phyloP scores from a whole-genome alignment of 495 filamentous ascomycete species.

The Friedmanniomyces simplex region DNA sequence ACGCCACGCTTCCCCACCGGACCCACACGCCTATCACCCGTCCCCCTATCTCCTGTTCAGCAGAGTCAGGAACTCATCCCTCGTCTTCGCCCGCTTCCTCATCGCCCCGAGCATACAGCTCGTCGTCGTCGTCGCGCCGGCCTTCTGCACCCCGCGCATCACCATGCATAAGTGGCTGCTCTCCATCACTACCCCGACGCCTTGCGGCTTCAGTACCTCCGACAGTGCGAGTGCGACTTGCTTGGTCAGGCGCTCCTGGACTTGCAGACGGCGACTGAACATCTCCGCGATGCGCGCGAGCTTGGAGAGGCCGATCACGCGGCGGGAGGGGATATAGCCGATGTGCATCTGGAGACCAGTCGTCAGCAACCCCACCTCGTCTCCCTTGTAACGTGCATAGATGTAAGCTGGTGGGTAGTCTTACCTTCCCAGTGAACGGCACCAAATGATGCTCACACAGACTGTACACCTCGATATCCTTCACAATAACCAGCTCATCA shows the following conservation, averaged over 20 bases:
- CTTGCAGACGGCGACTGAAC: conserved; percentile 86
- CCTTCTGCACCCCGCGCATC: conserved; percentile 89
- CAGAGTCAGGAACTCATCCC: conserved; percentile 86
- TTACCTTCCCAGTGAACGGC: conserved; percentile 86
- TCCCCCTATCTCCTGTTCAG: conserved; percentile 44
- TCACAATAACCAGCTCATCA: conserved; percentile 94
- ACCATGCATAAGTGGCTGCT: conserved; percentile 98
- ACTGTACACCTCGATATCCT: conserved; percentile 92
- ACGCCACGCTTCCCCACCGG: no score
- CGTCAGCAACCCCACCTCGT: no score
- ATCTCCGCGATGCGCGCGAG: conserved; percentile 92
- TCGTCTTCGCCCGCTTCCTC: conserved; percentile 80
- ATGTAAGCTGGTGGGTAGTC: no score
- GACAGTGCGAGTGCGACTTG: conserved; percentile 91
- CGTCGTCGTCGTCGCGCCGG: conserved; percentile 74
- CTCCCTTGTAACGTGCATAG: no score
- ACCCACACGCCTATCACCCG: not conserved
- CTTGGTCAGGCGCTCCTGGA: conserved; percentile 91
- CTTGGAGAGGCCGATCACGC: conserved; percentile 92
- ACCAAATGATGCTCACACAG: conserved; percentile 98
- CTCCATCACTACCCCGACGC: conserved; percentile 95
- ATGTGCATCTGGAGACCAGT: conserved; percentile 98
- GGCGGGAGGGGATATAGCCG: conserved; percentile 78
- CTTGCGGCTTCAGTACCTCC: conserved; percentile 85
- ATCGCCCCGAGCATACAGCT: conserved; percentile 95